A percentile compares a stretch with the other conserved stretches of the same genome.
Conservation (phyloP, 495 filamentous ascomycete genomes). For the Neurospora tetraspora region DNA sequence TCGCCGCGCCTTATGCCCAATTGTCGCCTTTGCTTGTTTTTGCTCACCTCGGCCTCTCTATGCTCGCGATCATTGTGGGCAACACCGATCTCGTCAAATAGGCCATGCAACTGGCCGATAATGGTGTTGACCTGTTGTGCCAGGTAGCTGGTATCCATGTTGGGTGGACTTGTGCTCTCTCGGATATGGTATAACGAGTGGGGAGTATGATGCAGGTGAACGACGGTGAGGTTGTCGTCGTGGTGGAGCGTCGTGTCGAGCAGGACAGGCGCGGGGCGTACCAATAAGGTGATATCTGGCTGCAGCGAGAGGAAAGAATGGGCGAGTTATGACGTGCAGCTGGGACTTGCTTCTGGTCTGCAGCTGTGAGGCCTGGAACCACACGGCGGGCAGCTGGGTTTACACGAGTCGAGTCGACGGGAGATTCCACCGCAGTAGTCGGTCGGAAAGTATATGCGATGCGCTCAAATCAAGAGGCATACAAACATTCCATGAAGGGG, state of each 20-base stretch:
- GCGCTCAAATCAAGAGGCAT: no score
- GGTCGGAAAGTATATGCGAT: no score
- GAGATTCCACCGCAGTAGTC: no score
- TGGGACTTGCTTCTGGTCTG: not conserved
- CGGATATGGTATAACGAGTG: not conserved
- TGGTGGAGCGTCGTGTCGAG: not conserved
- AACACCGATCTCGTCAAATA: constrained; percentile 96
- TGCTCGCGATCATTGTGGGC: constrained; percentile 79
- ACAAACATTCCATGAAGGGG: no score
- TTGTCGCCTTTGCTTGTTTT: not conserved
- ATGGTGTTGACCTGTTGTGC: constrained; percentile 90
- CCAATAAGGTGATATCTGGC: not conserved
- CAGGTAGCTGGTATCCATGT: constrained; percentile 85
- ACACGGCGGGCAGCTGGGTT: not conserved
- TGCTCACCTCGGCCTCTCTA: constrained; percentile 68
- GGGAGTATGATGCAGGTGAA: not conserved
- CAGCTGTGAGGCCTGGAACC: not conserved
- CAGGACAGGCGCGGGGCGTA: not conserved
- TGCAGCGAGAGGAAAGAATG: not conserved
- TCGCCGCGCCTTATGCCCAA: not conserved
- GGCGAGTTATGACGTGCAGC: not conserved
- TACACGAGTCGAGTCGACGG: no score
- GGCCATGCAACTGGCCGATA: constrained; percentile 76
- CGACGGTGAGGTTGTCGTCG: not conserved
- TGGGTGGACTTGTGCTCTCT: not conserved